phyloP scores from a whole-genome alignment of 2,329 filamentous ascomycete genomes.

The Westerdykella aurantiaca region DNA sequence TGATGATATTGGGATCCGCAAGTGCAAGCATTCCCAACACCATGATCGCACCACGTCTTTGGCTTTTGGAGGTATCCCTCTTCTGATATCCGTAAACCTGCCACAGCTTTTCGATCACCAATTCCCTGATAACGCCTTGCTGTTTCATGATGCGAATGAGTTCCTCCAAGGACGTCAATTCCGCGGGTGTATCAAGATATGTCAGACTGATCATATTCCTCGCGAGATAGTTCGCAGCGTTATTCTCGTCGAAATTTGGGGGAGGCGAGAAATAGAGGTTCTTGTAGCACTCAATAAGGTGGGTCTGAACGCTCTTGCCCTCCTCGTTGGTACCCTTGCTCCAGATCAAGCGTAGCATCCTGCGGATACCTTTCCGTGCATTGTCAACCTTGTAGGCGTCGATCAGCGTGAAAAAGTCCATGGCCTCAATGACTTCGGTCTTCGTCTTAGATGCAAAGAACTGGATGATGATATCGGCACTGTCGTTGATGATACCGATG shows the following conservation, averaged over 20 bases:
- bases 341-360: conserved; percentile 97
- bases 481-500: conserved; percentile 82
- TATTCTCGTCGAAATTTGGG: conserved; percentile 77
- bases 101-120: conserved; percentile 90
- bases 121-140: conserved; percentile 74
- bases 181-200: conserved; percentile 88
- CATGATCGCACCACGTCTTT: conserved; percentile 89
- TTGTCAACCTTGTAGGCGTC: conserved; percentile 96
- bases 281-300: conserved; percentile 95
- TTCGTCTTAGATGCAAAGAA: conserved; percentile 93
- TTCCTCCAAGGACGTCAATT: conserved; percentile 92
- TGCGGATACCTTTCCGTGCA: conserved; percentile 83
- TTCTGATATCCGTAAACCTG: conserved; percentile 94
- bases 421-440: conserved; percentile 96
- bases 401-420: conserved; percentile 94
- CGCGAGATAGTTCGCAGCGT: conserved; percentile 90
- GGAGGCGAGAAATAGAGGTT: conserved; percentile 94
- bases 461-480: conserved; percentile 75
- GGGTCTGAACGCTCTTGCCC: conserved; percentile 94
- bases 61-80: conserved; percentile 79
- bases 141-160: conserved; percentile 97
- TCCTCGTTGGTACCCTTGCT: conserved; percentile 99
- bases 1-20: conserved; percentile 85
- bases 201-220: conserved; percentile 99
- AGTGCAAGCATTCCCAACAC: conserved; percentile 94